Percentiles rank a stretch among this genome's conserved stretches.
Evolutionary conservation across 1,284 basidiomycete genomes (phyloP).

Genomic region (Ganoderma lingzhi): DNA sequence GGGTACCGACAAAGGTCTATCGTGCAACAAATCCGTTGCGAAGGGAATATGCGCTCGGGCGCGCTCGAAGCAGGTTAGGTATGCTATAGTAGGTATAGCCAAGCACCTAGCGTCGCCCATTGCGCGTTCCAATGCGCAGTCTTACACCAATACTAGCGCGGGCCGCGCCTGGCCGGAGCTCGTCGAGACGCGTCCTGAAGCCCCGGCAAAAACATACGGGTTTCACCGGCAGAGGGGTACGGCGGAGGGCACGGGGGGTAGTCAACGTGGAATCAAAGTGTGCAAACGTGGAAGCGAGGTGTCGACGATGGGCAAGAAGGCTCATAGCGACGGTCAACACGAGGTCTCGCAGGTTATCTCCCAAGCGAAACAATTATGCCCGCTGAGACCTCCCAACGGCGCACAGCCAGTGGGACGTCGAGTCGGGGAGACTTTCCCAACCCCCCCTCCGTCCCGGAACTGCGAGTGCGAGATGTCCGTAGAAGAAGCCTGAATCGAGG

Average conservation of each 20-base stretch:
- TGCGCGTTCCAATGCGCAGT: neutral
- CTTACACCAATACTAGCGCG: neutral
- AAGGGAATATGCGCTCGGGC: neutral
- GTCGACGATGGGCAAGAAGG: neutral
- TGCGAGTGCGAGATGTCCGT: neutral
- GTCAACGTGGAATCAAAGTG: neutral
- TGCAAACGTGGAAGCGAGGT: neutral
- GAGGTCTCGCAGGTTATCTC: neutral
- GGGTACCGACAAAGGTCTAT: neutral
- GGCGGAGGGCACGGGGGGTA: neutral
- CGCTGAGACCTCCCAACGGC: neutral
- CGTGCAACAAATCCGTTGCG: neutral
- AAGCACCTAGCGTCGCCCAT: neutral
- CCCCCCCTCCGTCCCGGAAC: neutral
- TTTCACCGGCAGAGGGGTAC: neutral
- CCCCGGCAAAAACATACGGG: neutral
- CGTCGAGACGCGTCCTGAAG: neutral
- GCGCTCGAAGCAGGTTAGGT: neutral
- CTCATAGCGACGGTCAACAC: conserved; percentile 5
- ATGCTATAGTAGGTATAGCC: neutral
- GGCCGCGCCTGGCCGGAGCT: neutral
- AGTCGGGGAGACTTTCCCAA: neutral
- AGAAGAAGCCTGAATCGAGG: neutral
- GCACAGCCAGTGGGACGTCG: neutral
- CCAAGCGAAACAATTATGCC: neutral